Conservation (phyloP, 371 early-diverging fungal genomes). For the Dinochytrium kinnereticum region DNA sequence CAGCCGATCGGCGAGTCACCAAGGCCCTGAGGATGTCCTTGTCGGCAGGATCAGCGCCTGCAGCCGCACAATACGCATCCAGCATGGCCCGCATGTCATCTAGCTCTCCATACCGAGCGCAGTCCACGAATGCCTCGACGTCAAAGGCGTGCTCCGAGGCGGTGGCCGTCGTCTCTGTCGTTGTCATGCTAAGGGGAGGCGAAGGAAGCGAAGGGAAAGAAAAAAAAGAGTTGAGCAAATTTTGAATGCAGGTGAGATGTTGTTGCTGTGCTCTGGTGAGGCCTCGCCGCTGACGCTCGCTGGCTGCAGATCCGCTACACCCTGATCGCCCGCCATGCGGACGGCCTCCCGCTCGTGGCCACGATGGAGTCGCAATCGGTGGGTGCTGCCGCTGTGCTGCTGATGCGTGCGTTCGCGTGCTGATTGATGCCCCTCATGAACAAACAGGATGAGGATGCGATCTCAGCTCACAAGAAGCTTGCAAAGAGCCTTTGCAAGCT, state of each 20-base stretch:
- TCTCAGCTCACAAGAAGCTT: constrained; percentile 33
- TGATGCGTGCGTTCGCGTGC: no score
- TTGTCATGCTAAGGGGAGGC: constrained; percentile 3
- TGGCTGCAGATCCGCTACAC: constrained; percentile 39
- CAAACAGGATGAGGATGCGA: constrained; percentile 27
- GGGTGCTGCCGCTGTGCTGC: neutral
- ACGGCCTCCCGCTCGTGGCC: constrained; percentile 42
- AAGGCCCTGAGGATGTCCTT: constrained; percentile 23
- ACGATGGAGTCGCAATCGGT: constrained; percentile 43
- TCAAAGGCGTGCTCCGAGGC: constrained; percentile 28
- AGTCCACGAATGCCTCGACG: constrained; percentile 70
- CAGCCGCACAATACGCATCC: constrained; percentile 32
- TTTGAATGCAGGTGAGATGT: neutral
- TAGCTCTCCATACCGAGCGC: constrained; percentile 78
- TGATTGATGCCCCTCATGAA: no score
- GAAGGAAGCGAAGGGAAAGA: constrained; percentile 9
- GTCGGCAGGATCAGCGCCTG: neutral
- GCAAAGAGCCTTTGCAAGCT: constrained; percentile 22
- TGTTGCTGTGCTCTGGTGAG: no score
- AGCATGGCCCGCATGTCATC: constrained; percentile 69
- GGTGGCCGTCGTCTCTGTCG: no score
- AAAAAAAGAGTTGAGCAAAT: neutral
- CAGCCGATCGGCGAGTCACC: constrained; percentile 13
- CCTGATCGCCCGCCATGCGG: constrained; percentile 35
- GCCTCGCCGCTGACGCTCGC: no score